These are phyloP conservation scores for Nakazawaea ambrosiae DNA, from an alignment of 805 yeast genomes.

Conservation along the genomic window DNA sequence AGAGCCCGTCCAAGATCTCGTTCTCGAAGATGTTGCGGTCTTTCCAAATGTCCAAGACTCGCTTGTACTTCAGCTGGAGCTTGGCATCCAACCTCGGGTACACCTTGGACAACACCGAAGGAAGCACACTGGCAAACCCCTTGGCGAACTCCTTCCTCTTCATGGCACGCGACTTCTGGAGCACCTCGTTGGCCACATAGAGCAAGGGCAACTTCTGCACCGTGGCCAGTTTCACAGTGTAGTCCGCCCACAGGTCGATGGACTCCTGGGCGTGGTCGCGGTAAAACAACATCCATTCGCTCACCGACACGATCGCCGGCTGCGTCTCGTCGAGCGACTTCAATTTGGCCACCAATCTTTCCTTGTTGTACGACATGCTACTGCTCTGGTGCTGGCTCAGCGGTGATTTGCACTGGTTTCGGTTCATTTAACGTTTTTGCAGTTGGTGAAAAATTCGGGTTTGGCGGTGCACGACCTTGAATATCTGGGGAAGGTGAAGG, in stretches of 20 bases:
- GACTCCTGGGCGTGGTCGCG: slow-evolving; percentile 31
- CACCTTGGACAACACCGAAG: slow-evolving; percentile 29
- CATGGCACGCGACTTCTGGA: slow-evolving; percentile 68
- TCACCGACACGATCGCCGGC: slow-evolving; percentile 36
- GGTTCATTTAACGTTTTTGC: too few relatives aligned
- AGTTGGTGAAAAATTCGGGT: background rate
- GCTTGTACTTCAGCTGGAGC: slow-evolving; percentile 33
- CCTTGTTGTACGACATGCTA: slow-evolving; percentile 32
- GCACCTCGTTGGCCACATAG: slow-evolving; percentile 74
- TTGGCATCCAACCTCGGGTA: slow-evolving; percentile 24
- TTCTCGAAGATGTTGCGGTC: slow-evolving; percentile 40
- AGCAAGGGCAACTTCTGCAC: slow-evolving; percentile 45
- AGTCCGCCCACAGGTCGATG: slow-evolving; percentile 30
- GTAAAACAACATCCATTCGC: slow-evolving; percentile 40
- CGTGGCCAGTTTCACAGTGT: slow-evolving; percentile 11
- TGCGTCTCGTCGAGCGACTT: slow-evolving; percentile 35
- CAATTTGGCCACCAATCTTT: slow-evolving; percentile 28
- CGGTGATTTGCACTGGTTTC: background rate
- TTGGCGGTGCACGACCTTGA: background rate
- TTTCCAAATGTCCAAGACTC: slow-evolving; percentile 52
- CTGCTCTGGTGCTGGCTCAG: background rate
- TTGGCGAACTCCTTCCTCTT: slow-evolving; percentile 49
- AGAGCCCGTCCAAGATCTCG: background rate
- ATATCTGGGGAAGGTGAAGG: too few relatives aligned
- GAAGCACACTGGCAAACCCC: slow-evolving; percentile 48